Conservation (phyloP, 1,284 basidiomycete species). For the Cryptococcus hybrid region DNA sequence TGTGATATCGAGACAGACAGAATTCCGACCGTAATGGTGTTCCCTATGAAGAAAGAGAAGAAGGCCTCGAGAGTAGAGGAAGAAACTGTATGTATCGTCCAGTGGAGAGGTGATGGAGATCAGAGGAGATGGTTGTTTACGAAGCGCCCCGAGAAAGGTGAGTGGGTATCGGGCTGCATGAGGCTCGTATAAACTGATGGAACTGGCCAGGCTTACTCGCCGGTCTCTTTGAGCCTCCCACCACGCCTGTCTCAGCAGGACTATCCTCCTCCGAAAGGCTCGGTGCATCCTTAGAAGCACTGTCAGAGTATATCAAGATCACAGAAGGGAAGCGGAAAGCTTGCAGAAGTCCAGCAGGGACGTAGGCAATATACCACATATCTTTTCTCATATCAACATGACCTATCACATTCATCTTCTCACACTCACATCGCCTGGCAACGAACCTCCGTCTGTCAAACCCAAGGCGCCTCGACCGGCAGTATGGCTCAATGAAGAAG, state of each 20-base stretch:
- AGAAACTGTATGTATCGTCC: constrained; percentile 79
- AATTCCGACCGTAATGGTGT: constrained; percentile 60
- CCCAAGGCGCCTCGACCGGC: neutral
- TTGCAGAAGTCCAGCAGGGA: neutral
- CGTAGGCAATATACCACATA: constrained; percentile 67
- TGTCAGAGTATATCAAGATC: constrained; percentile 5
- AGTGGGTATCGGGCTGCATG: neutral
- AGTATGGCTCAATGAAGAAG: constrained; percentile 33
- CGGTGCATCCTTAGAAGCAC: constrained; percentile 3
- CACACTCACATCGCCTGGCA: neutral
- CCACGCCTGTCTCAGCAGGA: constrained; percentile 19
- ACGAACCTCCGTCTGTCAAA: neutral
- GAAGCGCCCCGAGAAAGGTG: constrained; percentile 78
- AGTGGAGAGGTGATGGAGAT: constrained; percentile 59
- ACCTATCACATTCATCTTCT: constrained; percentile 66
- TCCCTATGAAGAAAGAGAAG: constrained; percentile 82
- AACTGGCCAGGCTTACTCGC: constrained; percentile 70
- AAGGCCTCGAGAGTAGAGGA: constrained; percentile 82
- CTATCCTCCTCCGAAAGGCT: constrained; percentile 6
- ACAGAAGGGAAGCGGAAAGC: neutral
- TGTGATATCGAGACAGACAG: constrained; percentile 17
- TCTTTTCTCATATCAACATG: constrained; percentile 89
- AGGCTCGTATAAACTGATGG: neutral
- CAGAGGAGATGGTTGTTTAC: constrained; percentile 65
- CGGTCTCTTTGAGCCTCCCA: constrained; percentile 60